These are phyloP conservation scores for Coprinellus micaceus DNA, from an alignment of 768 basidiomycete genomes.

Conservation along the genomic window DNA sequence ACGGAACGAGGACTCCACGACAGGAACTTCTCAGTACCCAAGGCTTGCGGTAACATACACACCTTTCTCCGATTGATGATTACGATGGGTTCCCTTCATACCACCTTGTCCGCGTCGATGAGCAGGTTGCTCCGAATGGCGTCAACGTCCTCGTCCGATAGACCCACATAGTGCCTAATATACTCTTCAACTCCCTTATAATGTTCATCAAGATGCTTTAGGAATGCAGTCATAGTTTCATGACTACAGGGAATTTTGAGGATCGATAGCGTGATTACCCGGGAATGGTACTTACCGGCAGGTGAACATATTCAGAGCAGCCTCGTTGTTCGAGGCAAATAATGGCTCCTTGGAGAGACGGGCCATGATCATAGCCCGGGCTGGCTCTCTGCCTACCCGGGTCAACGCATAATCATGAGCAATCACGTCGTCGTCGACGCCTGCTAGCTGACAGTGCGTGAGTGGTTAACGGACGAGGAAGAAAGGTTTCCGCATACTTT, in stretches of 20 bases:
- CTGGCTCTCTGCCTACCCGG: conserved; percentile 75
- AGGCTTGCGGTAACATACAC: no score
- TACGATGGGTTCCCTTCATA: no score
- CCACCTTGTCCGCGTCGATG: conserved; percentile 19
- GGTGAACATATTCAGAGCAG: conserved; percentile 80
- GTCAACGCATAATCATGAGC: conserved; percentile 76
- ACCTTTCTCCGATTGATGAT: no score
- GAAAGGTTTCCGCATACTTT: conserved; percentile 40
- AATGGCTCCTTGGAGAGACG: conserved; percentile 67
- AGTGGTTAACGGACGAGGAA: neutral
- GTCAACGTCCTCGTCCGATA: conserved; percentile 61
- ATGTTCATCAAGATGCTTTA: conserved; percentile 53
- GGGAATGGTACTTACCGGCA: conserved; percentile 50
- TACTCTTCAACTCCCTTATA: conserved; percentile 72
- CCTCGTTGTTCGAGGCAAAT: conserved; percentile 69
- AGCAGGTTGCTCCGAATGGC: conserved; percentile 59
- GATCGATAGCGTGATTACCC: neutral
- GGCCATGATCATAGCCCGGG: conserved; percentile 63
- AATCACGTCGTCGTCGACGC: conserved; percentile 61
- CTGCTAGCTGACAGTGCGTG: conserved; percentile 54
- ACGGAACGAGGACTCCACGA: no score
- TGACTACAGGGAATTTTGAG: conserved; percentile 35
- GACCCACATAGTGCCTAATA: conserved; percentile 47
- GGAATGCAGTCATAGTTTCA: conserved; percentile 74
- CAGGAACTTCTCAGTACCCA: no score